Base-by-base conservation (phyloP, 345 rosid species). In the Acer negundo region DNA sequence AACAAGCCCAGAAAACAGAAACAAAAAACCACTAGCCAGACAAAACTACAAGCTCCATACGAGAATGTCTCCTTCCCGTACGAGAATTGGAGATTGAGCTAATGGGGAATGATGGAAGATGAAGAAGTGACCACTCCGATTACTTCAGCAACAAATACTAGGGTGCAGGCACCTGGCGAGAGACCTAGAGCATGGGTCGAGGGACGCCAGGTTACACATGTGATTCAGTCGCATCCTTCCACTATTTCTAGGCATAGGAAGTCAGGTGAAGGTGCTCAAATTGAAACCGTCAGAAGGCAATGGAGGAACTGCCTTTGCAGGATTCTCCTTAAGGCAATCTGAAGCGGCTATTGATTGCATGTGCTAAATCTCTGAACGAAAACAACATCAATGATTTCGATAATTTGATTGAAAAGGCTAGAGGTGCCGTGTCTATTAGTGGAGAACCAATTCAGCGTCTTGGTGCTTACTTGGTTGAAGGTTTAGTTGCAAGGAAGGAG, bases 391-490 rank as follows among this genome's bases (percentile, higher is more conserved):
- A 46, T 17, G 87, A 79, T 10, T 91, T 91, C 42, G 89, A 85
- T 67, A 76, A 77, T 76, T 74, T 89, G 80, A 70, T 85, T 72
- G 83, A 72, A 35, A 82, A 78, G 82, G 90, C 91, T 19, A 77
- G 87, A 75, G 75, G 62, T 67, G 84, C 80, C 8, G 92, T 88
- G 51, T 88, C 92, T 16, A 85, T 87, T 56, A 55, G 73, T 1
- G 89, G 93, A 59, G 91, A 88, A 55, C 93, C 91, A 74, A 81
- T 90, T 62, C 88, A 86, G 78, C 92, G 92, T n/a, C 87, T 90
- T 17, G 93, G 96, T 70, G 93, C 92, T 26, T 91, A 87, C 87
- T 71, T 91, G 87, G 82, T 91, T 20, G 93, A 91, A 82, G 91
- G 86, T 38, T 82, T 91, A 71, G 86, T 91, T 73, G 96, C 91